Percentiles rank a stretch among this genome's conserved stretches.
phyloP scores from a whole-genome alignment of 345 rosid genomes.

The Populus alba region DNA sequence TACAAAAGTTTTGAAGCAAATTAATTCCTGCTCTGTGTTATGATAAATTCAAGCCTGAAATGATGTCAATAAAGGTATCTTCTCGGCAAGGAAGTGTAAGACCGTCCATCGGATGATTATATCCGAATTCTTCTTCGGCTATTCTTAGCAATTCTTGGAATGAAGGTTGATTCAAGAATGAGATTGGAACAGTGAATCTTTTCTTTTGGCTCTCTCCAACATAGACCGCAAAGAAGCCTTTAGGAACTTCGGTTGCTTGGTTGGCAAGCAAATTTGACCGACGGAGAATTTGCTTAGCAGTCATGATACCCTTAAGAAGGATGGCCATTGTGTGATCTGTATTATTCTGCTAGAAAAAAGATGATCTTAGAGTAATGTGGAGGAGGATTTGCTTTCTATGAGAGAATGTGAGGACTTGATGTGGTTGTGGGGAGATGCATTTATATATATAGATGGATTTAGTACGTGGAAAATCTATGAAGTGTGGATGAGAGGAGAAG shows the following conservation, averaged over 20 bases:
- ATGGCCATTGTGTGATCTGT: conserved; percentile 1
- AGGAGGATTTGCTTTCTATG: not conserved
- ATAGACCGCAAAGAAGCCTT: conserved; percentile 7
- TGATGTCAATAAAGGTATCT: conserved; percentile 2
- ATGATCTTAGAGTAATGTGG: not conserved
- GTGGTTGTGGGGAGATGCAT: not conserved
- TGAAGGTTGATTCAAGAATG: conserved; percentile 8
- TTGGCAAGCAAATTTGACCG: not conserved
- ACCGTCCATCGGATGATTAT: conserved; percentile 15
- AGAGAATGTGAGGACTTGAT: not conserved
- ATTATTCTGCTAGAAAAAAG: too few relatives aligned
- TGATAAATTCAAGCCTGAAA: not conserved
- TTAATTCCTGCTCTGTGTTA: not conserved
- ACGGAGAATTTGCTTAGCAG: not conserved
- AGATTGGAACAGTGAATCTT: conserved; percentile 1
- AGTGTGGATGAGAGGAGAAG: not conserved
- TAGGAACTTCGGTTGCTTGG: conserved; percentile 3
- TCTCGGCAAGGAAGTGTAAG: conserved; percentile 14
- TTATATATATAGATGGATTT: not conserved
- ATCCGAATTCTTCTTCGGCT: conserved; percentile 14
- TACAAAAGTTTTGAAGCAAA: not conserved
- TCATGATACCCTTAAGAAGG: not conserved
- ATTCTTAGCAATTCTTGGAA: conserved; percentile 8
- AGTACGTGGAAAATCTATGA: not conserved
- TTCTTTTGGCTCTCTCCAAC: conserved; percentile 13